Base-by-base conservation (phyloP, 2,329 filamentous ascomycete species). In the Bipolaris zeicola region DNA sequence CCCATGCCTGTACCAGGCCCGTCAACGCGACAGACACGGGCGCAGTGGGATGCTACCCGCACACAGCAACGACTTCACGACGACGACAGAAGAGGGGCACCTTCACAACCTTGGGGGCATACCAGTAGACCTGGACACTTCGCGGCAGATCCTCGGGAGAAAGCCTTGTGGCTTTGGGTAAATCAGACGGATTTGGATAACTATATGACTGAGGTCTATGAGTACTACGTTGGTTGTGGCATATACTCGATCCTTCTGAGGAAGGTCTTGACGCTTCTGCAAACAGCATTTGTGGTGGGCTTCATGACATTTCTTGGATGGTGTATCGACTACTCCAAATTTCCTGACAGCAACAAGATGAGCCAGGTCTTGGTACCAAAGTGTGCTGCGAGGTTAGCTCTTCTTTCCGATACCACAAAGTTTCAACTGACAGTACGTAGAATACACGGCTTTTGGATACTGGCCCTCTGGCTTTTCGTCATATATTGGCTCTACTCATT, bases 101-200 rank as follows among this genome's bases (percentile, higher is more conserved):
- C 67, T 37, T 55, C 57, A 1, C 59, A 61, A 10, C 57, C 64
- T 3, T 73, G 70, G 69, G 62, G 58, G 7, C 55, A 64, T 34
- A 58, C 65, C 10, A 63, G 58, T 5, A 61, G 70, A 45, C 57
- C 65, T 2, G 67, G 67, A 4, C 66, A 69, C 36, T 70, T 73
- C 22, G 66, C 67, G 11, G 64, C 82, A 26, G 84, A 86, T 66
- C 85, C 87, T 0, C 87, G 87, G 74, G 89, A 94, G 70, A 89
- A 88, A 74, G 92, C 93, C 3, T 86, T 96, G 80, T 97, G 92
- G 89, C 85, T 91, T 76, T 97, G 93, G 90, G 91, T 91, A 52
- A 96, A 96, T 69, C 91, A 95, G 55, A 87, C 90, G 36, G 95
- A 96, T 70, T 81, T 97, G 50, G 93, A 97, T 76, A 89, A 87